These are phyloP conservation scores for Dictyostelium brefeldianum DNA, from an alignment of 78 protist species.

Conservation along the genomic window DNA sequence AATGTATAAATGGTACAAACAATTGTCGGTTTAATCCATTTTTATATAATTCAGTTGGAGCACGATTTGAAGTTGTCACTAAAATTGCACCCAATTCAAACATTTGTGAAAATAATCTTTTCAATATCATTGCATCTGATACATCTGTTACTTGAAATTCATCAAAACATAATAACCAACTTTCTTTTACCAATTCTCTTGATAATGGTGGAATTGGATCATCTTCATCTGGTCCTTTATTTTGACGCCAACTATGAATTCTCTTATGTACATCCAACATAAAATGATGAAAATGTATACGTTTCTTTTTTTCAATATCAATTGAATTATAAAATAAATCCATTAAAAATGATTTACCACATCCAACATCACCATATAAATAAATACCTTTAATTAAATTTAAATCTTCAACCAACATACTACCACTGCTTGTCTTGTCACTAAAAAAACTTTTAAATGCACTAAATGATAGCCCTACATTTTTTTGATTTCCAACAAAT, in stretches of 20 bases:
- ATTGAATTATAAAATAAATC: slow-evolving; percentile 90
- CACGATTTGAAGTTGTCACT: slow-evolving; percentile 95
- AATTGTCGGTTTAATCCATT: slow-evolving; percentile 92
- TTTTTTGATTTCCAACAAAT: neutral
- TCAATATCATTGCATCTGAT: slow-evolving; percentile 95
- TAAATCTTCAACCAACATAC: neutral
- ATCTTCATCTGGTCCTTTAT: slow-evolving; percentile 3
- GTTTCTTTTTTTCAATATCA: slow-evolving; percentile 60
- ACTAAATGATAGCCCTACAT: slow-evolving; percentile 9
- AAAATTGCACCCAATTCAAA: slow-evolving; percentile 89
- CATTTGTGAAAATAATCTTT: slow-evolving; percentile 88
- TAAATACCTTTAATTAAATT: slow-evolving; percentile 87
- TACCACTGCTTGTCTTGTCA: neutral
- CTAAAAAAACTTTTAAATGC: neutral
- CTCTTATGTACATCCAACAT: slow-evolving; percentile 94
- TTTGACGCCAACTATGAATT: slow-evolving; percentile 81
- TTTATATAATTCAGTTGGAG: slow-evolving; percentile 91
- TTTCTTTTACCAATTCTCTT: slow-evolving; percentile 41
- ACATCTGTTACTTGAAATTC: slow-evolving; percentile 96
- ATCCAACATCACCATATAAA: slow-evolving; percentile 94
- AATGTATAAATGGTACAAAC: slow-evolving; percentile 92
- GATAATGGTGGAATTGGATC: slow-evolving; percentile 91
- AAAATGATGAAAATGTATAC: slow-evolving; percentile 95
- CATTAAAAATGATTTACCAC: slow-evolving; percentile 96
- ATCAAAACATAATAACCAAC: slow-evolving; percentile 94